A percentile compares a stretch with the other conserved stretches of the same genome.
Conservation (phyloP, 73 alveolate genomes). For the Uronychia setigera region DNA sequence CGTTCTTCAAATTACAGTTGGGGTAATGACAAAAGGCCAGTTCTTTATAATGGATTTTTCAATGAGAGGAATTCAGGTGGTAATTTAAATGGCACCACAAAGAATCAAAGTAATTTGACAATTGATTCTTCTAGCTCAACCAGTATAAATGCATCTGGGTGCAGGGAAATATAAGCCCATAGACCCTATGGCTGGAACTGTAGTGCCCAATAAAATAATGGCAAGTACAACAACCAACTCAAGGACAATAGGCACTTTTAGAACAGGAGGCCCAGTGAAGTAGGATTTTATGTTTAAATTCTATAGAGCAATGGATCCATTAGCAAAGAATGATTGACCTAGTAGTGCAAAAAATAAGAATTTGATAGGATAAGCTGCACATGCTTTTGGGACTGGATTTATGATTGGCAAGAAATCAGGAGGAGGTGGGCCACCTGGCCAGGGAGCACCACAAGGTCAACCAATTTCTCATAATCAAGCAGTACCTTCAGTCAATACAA, state of each 20-base stretch:
- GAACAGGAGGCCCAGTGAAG: conserved; percentile 13
- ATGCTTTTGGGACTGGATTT: neutral
- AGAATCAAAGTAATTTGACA: neutral
- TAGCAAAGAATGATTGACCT: neutral
- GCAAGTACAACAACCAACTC: neutral
- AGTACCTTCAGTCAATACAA: neutral
- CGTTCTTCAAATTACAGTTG: neutral
- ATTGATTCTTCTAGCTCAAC: neutral
- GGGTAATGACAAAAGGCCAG: conserved; percentile 5
- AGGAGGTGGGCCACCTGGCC: neutral
- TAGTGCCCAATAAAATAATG: neutral
- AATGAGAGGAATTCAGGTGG: conserved; percentile 8
- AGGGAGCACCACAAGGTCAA: too few species aligned
- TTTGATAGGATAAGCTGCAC: neutral
- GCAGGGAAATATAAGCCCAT: conserved; percentile 1
- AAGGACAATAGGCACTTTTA: conserved; percentile 1
- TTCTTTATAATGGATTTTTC: neutral
- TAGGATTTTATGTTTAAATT: neutral
- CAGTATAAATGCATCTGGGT: neutral
- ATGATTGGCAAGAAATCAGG: neutral
- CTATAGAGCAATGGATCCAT: neutral
- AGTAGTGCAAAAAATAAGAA: neutral
- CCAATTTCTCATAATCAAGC: neutral
- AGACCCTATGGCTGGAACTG: neutral
- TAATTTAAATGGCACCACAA: neutral